phyloP scores from a whole-genome alignment of 371 early-diverging fungal genomes.

The Mycotypha africana region DNA sequence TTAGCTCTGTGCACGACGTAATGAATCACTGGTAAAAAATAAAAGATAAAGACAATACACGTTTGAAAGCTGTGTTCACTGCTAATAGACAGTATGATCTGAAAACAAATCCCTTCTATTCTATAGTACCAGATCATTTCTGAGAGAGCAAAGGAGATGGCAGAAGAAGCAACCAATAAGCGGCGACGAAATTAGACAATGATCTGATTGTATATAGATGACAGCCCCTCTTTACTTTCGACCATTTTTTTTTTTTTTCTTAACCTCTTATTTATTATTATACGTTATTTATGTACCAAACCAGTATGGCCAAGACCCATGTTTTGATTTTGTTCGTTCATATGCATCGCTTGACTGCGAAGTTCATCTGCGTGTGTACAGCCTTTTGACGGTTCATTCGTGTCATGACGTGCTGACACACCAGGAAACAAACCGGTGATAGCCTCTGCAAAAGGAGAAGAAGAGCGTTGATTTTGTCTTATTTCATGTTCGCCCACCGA shows the following conservation, averaged over 20 bases:
- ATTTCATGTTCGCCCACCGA: too few relatives aligned
- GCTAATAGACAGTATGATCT: too few relatives aligned
- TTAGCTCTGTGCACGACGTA: conserved; percentile 20
- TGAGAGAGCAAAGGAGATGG: conserved; percentile 11
- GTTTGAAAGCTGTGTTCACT: not conserved
- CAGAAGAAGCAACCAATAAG: conserved; percentile 2
- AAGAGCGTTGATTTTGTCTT: not conserved
- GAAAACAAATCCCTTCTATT: too few relatives aligned
- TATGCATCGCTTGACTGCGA: conserved; percentile 22
- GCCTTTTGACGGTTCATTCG: conserved; percentile 4
- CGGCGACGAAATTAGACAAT: conserved; percentile 2
- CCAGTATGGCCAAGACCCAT: too few relatives aligned
- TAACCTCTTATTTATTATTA: too few relatives aligned
- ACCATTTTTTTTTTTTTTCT: too few relatives aligned
- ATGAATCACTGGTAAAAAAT: conserved; percentile 15
- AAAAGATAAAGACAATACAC: too few relatives aligned
- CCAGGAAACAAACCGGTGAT: conserved; percentile 34
- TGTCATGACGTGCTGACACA: conserved; percentile 7
- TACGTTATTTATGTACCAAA: too few relatives aligned
- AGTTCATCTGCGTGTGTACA: conserved; percentile 32
- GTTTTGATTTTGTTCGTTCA: conserved; percentile 9
- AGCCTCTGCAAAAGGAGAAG: conserved; percentile 26
- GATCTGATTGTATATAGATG: too few relatives aligned
- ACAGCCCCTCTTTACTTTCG: too few relatives aligned
- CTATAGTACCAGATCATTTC: conserved; percentile 7